Conservation (phyloP, 1,284 basidiomycete species). For the Sparassis latifolia region DNA sequence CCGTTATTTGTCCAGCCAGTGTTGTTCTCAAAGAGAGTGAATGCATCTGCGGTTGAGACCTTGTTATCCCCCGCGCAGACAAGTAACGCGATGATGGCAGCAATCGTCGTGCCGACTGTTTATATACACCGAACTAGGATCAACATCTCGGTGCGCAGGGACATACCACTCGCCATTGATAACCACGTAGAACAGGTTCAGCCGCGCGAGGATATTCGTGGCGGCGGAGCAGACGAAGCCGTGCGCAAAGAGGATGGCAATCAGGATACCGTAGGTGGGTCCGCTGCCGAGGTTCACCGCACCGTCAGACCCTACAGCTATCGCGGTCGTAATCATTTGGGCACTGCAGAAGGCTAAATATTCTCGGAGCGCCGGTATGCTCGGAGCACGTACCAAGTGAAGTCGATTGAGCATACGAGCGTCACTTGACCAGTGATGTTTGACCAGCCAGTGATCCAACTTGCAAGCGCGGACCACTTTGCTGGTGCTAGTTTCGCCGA, state of each 20-base stretch:
- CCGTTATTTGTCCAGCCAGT: slow-evolving; percentile 61
- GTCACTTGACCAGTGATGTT: slow-evolving; percentile 57
- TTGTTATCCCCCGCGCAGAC: slow-evolving; percentile 49
- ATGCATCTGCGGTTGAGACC: slow-evolving; percentile 64
- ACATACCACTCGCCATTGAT: slow-evolving; percentile 42
- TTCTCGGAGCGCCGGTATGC: neutral
- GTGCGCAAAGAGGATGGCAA: slow-evolving; percentile 56
- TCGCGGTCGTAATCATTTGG: slow-evolving; percentile 71
- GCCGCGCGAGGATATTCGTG: slow-evolving; percentile 55
- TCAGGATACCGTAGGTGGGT: slow-evolving; percentile 59
- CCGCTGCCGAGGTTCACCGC: slow-evolving; percentile 45
- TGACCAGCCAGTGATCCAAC: slow-evolving; percentile 73
- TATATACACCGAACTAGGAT: neutral
- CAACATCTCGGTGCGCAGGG: neutral
- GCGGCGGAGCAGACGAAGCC: slow-evolving; percentile 67
- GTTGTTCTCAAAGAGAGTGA: slow-evolving; percentile 67
- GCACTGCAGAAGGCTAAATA: slow-evolving; percentile 31
- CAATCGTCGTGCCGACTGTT: slow-evolving; percentile 33
- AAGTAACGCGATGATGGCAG: slow-evolving; percentile 56
- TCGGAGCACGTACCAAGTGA: slow-evolving; percentile 42
- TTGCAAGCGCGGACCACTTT: slow-evolving; percentile 53
- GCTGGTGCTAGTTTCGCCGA: slow-evolving; percentile 65
- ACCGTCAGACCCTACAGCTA: slow-evolving; percentile 55
- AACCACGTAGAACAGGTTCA: slow-evolving; percentile 64
- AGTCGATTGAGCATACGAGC: slow-evolving; percentile 70